Conservation (phyloP, 2,329 filamentous ascomycete genomes). For the Colletotrichum magnum region DNA sequence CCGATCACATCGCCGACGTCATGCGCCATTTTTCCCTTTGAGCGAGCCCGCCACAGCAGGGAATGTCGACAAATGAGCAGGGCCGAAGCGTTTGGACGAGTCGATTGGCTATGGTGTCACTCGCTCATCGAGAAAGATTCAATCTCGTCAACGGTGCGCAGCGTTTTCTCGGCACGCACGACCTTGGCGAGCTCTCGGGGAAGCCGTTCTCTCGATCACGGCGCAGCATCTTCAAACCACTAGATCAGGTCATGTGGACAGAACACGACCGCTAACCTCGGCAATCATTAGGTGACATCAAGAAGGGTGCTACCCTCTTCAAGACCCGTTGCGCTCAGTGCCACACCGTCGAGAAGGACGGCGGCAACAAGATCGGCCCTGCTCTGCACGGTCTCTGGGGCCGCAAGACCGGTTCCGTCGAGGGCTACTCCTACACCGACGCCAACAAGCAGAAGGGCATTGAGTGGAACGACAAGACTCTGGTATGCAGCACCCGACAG, state of each 20-base stretch:
- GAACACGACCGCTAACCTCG: constrained; percentile 34
- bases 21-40: constrained; percentile 53
- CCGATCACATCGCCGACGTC: neutral
- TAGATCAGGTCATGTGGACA: constrained; percentile 11
- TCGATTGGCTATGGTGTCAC: neutral
- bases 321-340: constrained; percentile 99
- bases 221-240: neutral
- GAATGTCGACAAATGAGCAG: constrained; percentile 10
- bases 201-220: neutral
- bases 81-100: constrained; percentile 10
- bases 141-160: neutral
- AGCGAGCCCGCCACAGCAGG: constrained; percentile 22
- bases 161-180: neutral
- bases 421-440: constrained; percentile 97
- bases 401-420: constrained; percentile 91
- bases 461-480: constrained; percentile 86
- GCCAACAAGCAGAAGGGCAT: constrained; percentile 99
- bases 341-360: constrained; percentile 93
- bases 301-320: constrained; percentile 99
- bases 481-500: constrained; percentile 69
- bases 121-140: neutral
- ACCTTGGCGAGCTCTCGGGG: constrained; percentile 1
- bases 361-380: constrained; percentile 98
- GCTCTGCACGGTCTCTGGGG: constrained; percentile 98
- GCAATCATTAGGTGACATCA: constrained; percentile 78